Percentiles rank a stretch among this genome's conserved stretches.
phyloP scores from a whole-genome alignment of 352 stramenopile genomes.

The Phytophthora rubi region DNA sequence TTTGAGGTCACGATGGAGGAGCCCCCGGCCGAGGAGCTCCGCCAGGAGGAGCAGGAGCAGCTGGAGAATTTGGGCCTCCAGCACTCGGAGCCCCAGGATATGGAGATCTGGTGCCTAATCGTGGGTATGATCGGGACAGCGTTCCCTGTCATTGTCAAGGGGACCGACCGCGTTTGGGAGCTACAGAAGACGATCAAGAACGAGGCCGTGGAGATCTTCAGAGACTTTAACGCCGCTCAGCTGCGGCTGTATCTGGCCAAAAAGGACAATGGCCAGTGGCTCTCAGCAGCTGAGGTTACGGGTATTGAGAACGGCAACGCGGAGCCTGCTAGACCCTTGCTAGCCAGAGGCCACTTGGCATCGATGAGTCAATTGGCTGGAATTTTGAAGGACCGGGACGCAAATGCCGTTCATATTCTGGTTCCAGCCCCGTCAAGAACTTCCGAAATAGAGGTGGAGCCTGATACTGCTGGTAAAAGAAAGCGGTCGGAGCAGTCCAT shows the following conservation, averaged over 20 bases:
- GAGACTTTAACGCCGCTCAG: constrained; percentile 34
- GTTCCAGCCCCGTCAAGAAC: constrained; percentile 17
- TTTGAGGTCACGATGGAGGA: constrained; percentile 10
- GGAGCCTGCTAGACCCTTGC: constrained; percentile 8
- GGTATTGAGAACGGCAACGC: constrained; percentile 28
- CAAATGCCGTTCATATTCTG: constrained; percentile 24
- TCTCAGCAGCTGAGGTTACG: constrained; percentile 22
- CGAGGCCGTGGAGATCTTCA: constrained; percentile 34
- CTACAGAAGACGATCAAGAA: constrained; percentile 38
- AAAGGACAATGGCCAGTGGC: constrained; percentile 25
- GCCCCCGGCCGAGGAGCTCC: constrained; percentile 5
- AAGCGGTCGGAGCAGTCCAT: constrained; percentile 25
- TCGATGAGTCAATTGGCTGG: constrained; percentile 26
- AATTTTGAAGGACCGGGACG: constrained; percentile 21
- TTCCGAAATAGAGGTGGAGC: constrained; percentile 10
- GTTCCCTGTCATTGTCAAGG: constrained; percentile 29
- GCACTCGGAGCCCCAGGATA: constrained; percentile 4
- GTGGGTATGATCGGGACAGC: constrained; percentile 37
- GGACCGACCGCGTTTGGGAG: constrained; percentile 32
- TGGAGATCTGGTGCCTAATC: constrained; percentile 38
- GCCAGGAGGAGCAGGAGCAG: not conserved
- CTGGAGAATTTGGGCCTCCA: not conserved
- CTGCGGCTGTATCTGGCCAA: constrained; percentile 29
- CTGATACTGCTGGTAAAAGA: constrained; percentile 29
- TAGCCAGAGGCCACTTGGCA: constrained; percentile 25